Conservation (phyloP, 257 asterid genomes). For the Euphrasia confusa region DNA sequence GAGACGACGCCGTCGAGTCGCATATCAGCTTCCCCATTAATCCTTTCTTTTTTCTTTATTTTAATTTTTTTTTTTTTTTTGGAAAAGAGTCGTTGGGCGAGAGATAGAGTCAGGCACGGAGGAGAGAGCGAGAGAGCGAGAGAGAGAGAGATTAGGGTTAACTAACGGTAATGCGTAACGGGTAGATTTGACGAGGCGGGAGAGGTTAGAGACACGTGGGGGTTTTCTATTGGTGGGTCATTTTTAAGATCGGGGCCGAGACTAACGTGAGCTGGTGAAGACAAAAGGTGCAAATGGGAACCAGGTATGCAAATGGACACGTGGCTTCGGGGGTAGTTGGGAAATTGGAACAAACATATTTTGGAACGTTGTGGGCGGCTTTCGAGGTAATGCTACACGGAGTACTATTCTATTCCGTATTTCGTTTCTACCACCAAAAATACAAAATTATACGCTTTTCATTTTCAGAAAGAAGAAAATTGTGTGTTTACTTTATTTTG, state of each 20-base stretch:
- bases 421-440: no score
- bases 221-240: not conserved
- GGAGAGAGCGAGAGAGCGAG: not conserved
- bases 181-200: constrained; percentile 2
- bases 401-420: no score
- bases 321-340: not conserved
- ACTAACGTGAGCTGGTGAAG: not conserved
- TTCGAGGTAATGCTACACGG: no score
- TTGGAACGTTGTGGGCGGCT: no score
- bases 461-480: no score
- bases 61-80: no score
- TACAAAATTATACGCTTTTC: no score
- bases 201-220: not conserved
- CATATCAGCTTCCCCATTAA: constrained; percentile 87
- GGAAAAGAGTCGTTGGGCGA: not conserved
- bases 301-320: not conserved
- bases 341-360: no score
- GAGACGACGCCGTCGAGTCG: constrained; percentile 77
- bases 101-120: not conserved
- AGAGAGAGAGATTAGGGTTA: not conserved
- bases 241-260: not conserved
- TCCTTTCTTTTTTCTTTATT: not conserved
- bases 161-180: not conserved
- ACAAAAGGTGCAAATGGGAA: not conserved
- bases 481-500: no score